Evolutionary conservation across 2,329 filamentous ascomycete genomes (phyloP).

Genomic region (Fusarium sacchari): DNA sequence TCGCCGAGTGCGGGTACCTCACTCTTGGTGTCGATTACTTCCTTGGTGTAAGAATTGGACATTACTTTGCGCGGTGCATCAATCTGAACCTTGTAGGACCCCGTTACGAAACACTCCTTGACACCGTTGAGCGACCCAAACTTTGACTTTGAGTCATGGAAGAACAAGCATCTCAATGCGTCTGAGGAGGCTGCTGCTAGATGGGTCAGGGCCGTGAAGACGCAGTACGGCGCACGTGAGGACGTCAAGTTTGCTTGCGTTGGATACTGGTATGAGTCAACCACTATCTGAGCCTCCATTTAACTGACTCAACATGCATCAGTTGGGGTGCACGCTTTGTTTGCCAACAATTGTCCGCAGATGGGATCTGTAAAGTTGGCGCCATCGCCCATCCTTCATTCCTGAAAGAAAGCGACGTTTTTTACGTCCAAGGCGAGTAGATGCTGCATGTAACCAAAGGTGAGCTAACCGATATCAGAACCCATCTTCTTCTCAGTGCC

Average conservation of each 20-base stretch:
- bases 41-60: background rate
- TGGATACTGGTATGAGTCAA: background rate
- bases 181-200: background rate
- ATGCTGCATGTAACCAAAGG: fast-evolving
- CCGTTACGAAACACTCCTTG: background rate
- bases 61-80: fast-evolving
- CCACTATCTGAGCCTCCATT: no score
- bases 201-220: background rate
- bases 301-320: background rate
- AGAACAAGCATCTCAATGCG: background rate
- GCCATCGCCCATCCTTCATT: background rate
- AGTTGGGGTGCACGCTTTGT: conserved; percentile 1
- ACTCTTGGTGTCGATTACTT: background rate
- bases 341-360: background rate
- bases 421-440: background rate
- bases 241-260: background rate
- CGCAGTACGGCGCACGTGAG: background rate
- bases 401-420: background rate
- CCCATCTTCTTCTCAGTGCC: background rate
- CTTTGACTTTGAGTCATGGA: background rate
- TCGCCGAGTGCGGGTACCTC: background rate
- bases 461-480: background rate
- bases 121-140: background rate
- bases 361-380: background rate
- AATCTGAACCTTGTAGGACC: background rate